Evolutionary conservation across 768 basidiomycete genomes (phyloP).

Genomic region (Gloeostereum incarnatum): DNA sequence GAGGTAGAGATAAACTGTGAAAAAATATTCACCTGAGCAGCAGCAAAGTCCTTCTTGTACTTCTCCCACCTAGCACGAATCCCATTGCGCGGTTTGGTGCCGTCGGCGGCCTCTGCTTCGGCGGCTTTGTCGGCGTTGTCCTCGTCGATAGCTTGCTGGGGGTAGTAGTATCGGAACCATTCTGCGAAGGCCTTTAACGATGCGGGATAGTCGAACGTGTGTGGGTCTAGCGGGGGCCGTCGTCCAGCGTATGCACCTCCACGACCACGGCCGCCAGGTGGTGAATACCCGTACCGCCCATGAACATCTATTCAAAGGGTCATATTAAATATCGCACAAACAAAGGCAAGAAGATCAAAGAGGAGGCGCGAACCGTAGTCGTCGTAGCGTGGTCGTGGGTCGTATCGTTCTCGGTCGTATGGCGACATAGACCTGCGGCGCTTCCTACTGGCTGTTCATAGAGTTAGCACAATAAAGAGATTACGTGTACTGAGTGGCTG

Average conservation of each 20-base stretch:
- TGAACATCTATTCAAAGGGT: slow-evolving; percentile 41
- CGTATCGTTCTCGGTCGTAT: slow-evolving; percentile 76
- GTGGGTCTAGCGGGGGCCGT: slow-evolving; percentile 68
- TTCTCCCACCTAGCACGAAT: slow-evolving; percentile 85
- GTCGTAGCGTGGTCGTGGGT: slow-evolving; percentile 78
- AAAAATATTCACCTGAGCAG: slow-evolving; percentile 65
- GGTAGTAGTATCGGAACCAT: slow-evolving; percentile 75
- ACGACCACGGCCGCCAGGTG: slow-evolving; percentile 57
- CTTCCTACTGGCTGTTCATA: slow-evolving; percentile 49
- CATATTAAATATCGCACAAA: slow-evolving; percentile 9
- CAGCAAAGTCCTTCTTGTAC: slow-evolving; percentile 87
- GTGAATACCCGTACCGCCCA: slow-evolving; percentile 54
- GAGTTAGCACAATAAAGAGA: slow-evolving; percentile 7
- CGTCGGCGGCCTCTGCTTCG: slow-evolving; percentile 76
- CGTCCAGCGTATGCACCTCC: slow-evolving; percentile 38
- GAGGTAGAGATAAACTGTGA: slow-evolving; percentile 3
- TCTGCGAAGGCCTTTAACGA: slow-evolving; percentile 79
- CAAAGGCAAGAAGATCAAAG: background rate
- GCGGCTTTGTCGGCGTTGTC: slow-evolving; percentile 79
- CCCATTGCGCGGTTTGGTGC: slow-evolving; percentile 75
- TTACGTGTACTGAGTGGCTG: slow-evolving; percentile 9
- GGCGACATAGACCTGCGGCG: slow-evolving; percentile 76
- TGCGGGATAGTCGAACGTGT: slow-evolving; percentile 74
- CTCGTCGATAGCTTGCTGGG: slow-evolving; percentile 72
- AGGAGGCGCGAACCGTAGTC: slow-evolving; percentile 56